Percentiles rank a stretch among this genome's conserved stretches.
Evolutionary conservation across 1,284 basidiomycete species (phyloP).

Genomic region (Anthracocystis setariae): DNA sequence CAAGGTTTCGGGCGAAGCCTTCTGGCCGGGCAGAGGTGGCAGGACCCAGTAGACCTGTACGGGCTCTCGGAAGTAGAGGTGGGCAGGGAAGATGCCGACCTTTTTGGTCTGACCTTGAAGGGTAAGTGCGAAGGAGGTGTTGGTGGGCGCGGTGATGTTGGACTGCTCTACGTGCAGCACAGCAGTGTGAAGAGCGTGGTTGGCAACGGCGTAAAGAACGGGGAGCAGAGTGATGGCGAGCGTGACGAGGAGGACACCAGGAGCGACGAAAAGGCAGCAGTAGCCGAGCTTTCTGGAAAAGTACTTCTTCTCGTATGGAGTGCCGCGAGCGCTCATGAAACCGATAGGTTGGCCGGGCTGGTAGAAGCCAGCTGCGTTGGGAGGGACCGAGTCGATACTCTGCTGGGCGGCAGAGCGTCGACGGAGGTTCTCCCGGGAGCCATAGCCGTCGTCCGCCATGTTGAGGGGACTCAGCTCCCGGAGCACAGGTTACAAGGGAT

Average conservation of each 20-base stretch:
- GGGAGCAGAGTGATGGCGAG: conserved; percentile 64
- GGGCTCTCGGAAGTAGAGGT: conserved; percentile 66
- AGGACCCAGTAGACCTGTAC: conserved; percentile 67
- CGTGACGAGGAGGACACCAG: conserved; percentile 53
- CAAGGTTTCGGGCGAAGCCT: conserved; percentile 43
- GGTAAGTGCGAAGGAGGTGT: conserved; percentile 65
- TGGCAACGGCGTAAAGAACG: conserved; percentile 66
- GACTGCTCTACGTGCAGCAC: conserved; percentile 64
- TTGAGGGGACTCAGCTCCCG: conserved; percentile 39
- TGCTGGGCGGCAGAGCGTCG: conserved; percentile 39
- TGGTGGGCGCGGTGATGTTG: conserved; percentile 65
- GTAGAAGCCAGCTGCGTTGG: conserved; percentile 39
- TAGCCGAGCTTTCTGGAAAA: conserved; percentile 61
- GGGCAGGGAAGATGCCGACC: conserved; percentile 68
- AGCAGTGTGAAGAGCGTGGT: conserved; percentile 66
- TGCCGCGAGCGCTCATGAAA: conserved; percentile 61
- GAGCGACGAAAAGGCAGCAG: conserved; percentile 60
- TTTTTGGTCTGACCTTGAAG: conserved; percentile 67
- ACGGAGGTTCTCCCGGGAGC: conserved; percentile 51
- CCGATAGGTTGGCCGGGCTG: conserved; percentile 61
- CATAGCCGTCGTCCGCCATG: conserved; percentile 51
- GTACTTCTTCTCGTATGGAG: conserved; percentile 65
- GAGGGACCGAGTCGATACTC: conserved; percentile 34
- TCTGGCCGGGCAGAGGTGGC: conserved; percentile 49
- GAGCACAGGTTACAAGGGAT: conserved; percentile 4